Evolutionary conservation across 1,284 basidiomycete genomes (phyloP), one percentile per base, ranked within the genome.

Genomic region (Violaceomyces palustris): DNA sequence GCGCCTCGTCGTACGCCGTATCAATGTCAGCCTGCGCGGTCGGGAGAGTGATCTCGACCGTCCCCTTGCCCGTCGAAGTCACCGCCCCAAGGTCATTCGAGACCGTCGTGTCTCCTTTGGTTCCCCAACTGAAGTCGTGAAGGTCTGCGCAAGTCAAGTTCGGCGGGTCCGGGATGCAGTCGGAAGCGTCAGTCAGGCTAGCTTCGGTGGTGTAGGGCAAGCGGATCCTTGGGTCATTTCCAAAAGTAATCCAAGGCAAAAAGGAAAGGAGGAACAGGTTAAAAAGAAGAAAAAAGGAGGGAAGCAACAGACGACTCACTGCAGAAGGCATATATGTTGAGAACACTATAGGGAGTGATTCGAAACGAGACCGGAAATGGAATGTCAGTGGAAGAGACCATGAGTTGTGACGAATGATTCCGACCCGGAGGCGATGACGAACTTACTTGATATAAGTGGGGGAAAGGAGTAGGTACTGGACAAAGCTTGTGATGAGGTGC

Each of bases 371-470:
- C 23, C 6, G 10, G 26, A n/a, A 22, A 11, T 10, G 17, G 8
- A 19, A 18, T n/a, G n/a, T n/a, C n/a, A n/a, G n/a, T n/a, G n/a
- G n/a, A n/a, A n/a, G n/a, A 14, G 3, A 18, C 7, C n/a, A 21
- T 15, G 33, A 18, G 29, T 2, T 5, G 14, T 22, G 23, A 10
- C n/a, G 17, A 18, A 37, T 19, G 15, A 76, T 84, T 69, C n/a
- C n/a, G n/a, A n/a, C n/a, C n/a, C n/a, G n/a, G n/a, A n/a, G n/a
- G n/a, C n/a, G n/a, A n/a, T n/a, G n/a, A n/a, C n/a, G n/a, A n/a
- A n/a, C n/a, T n/a, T n/a, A n/a, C n/a, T 64, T 90, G 74, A 92
- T 82, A 66, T 92, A 96, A 0, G 88, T 89, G 4, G 93, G 92
- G 0, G 88, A 86, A 78, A 93, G 82, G 42, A 97, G 78, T 18